Evolutionary conservation across 1,139 yeast genomes (phyloP).

Genomic region (Wickerhamomyces sp.): DNA sequence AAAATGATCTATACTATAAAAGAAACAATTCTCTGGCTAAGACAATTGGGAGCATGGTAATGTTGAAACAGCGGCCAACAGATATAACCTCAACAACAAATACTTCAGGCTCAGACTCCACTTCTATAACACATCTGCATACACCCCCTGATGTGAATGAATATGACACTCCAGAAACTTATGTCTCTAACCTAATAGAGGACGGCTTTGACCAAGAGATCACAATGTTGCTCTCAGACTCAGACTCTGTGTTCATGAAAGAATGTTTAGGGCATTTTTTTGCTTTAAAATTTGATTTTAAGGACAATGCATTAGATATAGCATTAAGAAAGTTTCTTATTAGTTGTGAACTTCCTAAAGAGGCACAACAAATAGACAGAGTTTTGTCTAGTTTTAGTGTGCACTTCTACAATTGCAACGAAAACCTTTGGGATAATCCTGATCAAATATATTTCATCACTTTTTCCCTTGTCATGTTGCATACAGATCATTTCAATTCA

Average conservation of each 20-base stretch:
- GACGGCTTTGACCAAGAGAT: conserved; percentile 34
- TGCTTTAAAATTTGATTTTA: conserved; percentile 40
- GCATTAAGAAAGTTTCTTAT: conserved; percentile 54
- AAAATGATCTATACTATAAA: conserved; percentile 20
- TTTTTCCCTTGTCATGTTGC: conserved; percentile 60
- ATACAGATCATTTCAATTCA: conserved; percentile 64
- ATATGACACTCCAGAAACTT: conserved; percentile 33
- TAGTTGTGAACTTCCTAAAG: conserved; percentile 55
- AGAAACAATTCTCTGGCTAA: conserved; percentile 33
- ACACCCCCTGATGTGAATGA: conserved; percentile 29
- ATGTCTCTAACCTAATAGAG: conserved; percentile 28
- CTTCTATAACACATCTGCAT: conserved; percentile 8
- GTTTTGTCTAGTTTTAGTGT: conserved; percentile 51
- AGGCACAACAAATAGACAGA: conserved; percentile 69
- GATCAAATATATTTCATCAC: conserved; percentile 54
- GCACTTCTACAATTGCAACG: conserved; percentile 33
- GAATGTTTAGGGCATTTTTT: conserved; percentile 36
- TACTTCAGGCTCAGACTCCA: conserved; percentile 10
- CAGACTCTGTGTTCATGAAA: conserved; percentile 32
- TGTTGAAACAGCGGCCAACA: conserved; percentile 23
- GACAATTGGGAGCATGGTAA: conserved; percentile 31
- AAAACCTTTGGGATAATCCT: conserved; percentile 28
- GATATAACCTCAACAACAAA: conserved; percentile 4
- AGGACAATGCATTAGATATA: conserved; percentile 54
- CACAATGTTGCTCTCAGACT: conserved; percentile 34